Evolutionary conservation across 1,284 basidiomycete species (phyloP), one percentile per base, ranked within the genome.

Genomic region (Ceratobasidium sp.): DNA sequence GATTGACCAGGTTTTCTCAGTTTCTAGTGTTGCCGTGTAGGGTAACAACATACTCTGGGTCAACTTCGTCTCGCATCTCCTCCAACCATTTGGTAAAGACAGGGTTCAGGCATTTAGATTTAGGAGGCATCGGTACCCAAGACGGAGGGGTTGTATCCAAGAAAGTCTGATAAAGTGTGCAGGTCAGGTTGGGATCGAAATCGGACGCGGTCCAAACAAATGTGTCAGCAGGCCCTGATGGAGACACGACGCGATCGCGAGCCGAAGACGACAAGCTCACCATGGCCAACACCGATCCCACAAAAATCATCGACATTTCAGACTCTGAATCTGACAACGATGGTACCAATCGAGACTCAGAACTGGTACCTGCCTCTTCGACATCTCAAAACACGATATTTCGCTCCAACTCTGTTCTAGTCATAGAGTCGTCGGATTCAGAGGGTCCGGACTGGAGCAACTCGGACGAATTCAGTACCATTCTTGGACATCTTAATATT

Each of bases 391-490:
- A 8, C 8, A 3, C 41, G 28, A 43, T 26, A 26, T 26, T 18
- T 36, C 46, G 2, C 12, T 64, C 61, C 6, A 46, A 71, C 28
- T 34, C 53, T 18, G 30, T 59, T 23, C 46, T 71, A 39, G 45
- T 71, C 26, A 59, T 71, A 10, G 67, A 71, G 4, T 71, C 67
- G 3, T 59, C 55, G 36, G 67, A 71, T 55, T 71, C 67, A 10
- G 67, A 71, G 1, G 57, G 39, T n/a, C 36, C 21, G 30, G 26
- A 46, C 18, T 21, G 30, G 53, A 55, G 30, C 53, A 26, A 30
- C 26, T 53, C 3, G 4, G 50, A 16, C 12, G 57, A 61, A 46
- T n/a, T 61, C 26, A 18, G 12, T n/a, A 3, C 18, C 30, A 18
- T 46, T 18, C 9, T 61, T 16, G 59, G n/a, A 0, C 59, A 28